These are phyloP conservation scores for Nakaseomyces uthaithaninus DNA, from an alignment of 1,139 yeast species.

Conservation along the genomic window DNA sequence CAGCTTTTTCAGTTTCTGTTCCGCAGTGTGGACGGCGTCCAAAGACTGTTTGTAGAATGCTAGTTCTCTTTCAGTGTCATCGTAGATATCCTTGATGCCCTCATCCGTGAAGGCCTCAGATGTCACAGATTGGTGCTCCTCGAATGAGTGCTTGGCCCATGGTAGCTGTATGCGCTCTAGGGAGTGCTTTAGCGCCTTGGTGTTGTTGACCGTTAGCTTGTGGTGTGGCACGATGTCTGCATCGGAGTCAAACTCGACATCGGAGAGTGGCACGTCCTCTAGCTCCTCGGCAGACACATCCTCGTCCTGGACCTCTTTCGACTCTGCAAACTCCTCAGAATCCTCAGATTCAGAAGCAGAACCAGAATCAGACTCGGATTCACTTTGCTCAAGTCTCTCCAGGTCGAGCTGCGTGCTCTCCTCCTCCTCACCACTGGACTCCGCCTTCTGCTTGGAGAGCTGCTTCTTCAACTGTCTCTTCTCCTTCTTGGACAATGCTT, in stretches of 20 bases:
- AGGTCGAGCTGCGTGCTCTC: constrained; percentile 37
- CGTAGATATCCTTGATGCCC: constrained; percentile 79
- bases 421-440: constrained; percentile 20
- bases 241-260: constrained; percentile 74
- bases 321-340: constrained; percentile 27
- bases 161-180: constrained; percentile 62
- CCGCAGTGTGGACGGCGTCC: constrained; percentile 70
- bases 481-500: constrained; percentile 51
- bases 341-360: constrained; percentile 41
- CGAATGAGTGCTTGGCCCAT: constrained; percentile 65
- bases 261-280: constrained; percentile 68
- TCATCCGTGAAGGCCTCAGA: constrained; percentile 52
- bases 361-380: constrained; percentile 37
- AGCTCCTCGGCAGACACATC: constrained; percentile 41
- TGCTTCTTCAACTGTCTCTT: constrained; percentile 54
- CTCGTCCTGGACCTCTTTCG: constrained; percentile 29
- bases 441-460: constrained; percentile 26
- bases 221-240: constrained; percentile 88
- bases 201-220: constrained; percentile 70
- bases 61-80: constrained; percentile 82
- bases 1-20: constrained; percentile 52
- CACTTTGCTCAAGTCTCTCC: constrained; percentile 52
- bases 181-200: constrained; percentile 60
- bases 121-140: constrained; percentile 72
- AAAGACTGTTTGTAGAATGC: constrained; percentile 89